These are phyloP conservation scores for Sugiyamaella mastotermitis DNA, from an alignment of 805 yeast genomes.

Conservation along the genomic window DNA sequence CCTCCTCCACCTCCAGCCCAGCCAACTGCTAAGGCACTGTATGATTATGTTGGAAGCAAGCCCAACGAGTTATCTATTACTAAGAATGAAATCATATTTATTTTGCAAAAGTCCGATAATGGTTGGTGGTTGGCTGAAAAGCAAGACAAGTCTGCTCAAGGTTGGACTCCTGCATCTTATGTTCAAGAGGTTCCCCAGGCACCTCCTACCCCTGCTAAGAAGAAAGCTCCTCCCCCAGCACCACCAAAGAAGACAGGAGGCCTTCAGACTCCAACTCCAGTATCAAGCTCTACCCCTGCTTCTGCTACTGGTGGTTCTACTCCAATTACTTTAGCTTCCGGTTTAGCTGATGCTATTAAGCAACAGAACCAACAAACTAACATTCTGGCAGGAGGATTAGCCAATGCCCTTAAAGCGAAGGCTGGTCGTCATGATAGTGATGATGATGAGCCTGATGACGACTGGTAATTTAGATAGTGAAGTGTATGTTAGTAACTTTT, in stretches of 20 bases:
- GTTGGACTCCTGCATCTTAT: conserved; percentile 98
- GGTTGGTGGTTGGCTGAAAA: conserved; percentile 94
- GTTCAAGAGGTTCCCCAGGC: conserved; percentile 37
- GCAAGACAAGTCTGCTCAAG: conserved; percentile 70
- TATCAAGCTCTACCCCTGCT: conserved; percentile 17
- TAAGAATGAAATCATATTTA: conserved; percentile 69
- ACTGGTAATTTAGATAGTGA: no score
- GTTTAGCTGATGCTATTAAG: conserved; percentile 63
- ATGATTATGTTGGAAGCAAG: conserved; percentile 84
- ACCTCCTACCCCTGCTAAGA: conserved; percentile 16
- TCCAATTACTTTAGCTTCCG: conserved; percentile 42
- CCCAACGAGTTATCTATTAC: conserved; percentile 74
- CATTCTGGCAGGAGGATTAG: conserved; percentile 74
- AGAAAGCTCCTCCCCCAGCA: conserved; percentile 26
- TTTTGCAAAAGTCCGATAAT: conserved; percentile 67
- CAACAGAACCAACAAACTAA: conserved; percentile 57
- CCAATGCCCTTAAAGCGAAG: conserved; percentile 78
- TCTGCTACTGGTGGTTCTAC: conserved; percentile 22
- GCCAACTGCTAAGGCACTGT: conserved; percentile 80
- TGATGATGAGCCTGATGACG: conserved; percentile 45
- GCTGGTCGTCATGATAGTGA: conserved; percentile 58
- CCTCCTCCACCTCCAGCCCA: conserved; percentile 69
- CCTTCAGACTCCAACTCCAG: not conserved
- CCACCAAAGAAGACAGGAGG: conserved; percentile 14
- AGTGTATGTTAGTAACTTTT: no score